phyloP scores from a whole-genome alignment of 2,329 filamentous ascomycete species.

The Calcarisporium arbuscula region DNA sequence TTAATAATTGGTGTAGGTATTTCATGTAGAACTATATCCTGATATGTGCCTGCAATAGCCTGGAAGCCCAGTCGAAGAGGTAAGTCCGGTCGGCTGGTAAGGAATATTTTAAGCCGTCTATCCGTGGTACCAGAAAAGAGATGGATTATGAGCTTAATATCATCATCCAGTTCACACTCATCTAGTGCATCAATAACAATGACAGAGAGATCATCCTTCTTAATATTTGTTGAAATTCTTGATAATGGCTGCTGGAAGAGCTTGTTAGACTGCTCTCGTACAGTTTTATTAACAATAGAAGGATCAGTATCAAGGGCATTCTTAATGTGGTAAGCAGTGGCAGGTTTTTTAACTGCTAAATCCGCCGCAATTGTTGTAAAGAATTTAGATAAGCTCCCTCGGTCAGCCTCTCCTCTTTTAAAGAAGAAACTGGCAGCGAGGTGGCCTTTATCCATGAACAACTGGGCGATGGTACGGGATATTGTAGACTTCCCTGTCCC shows the following conservation, averaged over 20 bases:
- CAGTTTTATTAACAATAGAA: conserved; percentile 17
- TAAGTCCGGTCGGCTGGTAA: conserved; percentile 35
- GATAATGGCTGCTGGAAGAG: conserved; percentile 28
- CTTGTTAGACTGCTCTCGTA: conserved; percentile 30
- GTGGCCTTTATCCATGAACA: conserved; percentile 5
- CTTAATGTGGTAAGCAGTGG: conserved; percentile 17
- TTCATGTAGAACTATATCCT: conserved; percentile 28
- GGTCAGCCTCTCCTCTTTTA: conserved; percentile 31
- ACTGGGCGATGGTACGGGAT: conserved; percentile 25
- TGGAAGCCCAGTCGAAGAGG: conserved; percentile 27
- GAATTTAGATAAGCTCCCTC: conserved; percentile 26
- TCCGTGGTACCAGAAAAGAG: conserved; percentile 10
- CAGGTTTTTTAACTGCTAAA: conserved; percentile 20
- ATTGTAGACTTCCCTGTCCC: conserved; percentile 35
- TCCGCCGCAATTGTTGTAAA: conserved; percentile 33
- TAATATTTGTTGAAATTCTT: neutral
- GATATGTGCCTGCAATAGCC: conserved; percentile 14
- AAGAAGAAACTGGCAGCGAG: conserved; percentile 39
- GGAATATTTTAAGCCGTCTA: conserved; percentile 23
- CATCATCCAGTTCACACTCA: conserved; percentile 18
- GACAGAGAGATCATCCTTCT: conserved; percentile 6
- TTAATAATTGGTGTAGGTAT: conserved; percentile 21
- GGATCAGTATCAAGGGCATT: conserved; percentile 22
- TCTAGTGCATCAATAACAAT: conserved; percentile 28
- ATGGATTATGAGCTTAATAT: conserved; percentile 25